Evolutionary conservation across 345 rosid genomes (phyloP).

Genomic region (Hirschfeldia incana): DNA sequence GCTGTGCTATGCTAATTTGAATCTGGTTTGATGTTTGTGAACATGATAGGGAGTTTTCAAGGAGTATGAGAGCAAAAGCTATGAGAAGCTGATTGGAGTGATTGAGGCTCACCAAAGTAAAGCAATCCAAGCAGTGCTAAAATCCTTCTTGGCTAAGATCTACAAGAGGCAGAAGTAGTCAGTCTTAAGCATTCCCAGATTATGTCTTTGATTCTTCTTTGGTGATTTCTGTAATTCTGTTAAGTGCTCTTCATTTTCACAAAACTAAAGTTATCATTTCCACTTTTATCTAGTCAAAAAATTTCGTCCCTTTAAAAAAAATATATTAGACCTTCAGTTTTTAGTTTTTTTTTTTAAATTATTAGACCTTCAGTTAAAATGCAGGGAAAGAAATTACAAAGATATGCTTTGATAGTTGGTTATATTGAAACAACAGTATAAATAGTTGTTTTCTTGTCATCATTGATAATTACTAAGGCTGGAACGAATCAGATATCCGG

Average conservation of each 20-base stretch:
- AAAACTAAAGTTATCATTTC: not conserved
- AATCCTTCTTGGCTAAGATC: conserved; percentile 82
- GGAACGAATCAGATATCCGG: no score
- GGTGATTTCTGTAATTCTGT: conserved; percentile 30
- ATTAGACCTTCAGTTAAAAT: not conserved
- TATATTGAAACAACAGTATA: not conserved
- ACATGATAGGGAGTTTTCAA: conserved; percentile 54
- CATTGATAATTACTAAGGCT: not conserved
- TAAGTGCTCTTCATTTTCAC: conserved; percentile 13
- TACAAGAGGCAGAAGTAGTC: conserved; percentile 81
- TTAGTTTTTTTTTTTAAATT: no score
- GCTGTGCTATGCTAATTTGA: conserved; percentile 7
- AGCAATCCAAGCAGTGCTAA: conserved; percentile 79
- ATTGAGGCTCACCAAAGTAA: conserved; percentile 75
- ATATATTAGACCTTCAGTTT: not conserved
- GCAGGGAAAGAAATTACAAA: not conserved
- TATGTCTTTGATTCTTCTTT: conserved; percentile 13
- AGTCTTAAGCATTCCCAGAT: conserved; percentile 16
- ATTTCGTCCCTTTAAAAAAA: not conserved
- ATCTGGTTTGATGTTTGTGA: conserved; percentile 24
- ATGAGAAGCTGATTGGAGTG: conserved; percentile 53
- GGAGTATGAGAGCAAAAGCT: conserved; percentile 80
- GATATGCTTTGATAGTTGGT: not conserved
- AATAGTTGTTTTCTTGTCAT: not conserved
- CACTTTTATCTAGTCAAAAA: not conserved